A percentile compares a stretch with the other conserved stretches of the same genome.
These are phyloP conservation scores for Oryza rufipogon DNA, from an alignment of 176 grass and related monocot genomes.

Conservation along the genomic window DNA sequence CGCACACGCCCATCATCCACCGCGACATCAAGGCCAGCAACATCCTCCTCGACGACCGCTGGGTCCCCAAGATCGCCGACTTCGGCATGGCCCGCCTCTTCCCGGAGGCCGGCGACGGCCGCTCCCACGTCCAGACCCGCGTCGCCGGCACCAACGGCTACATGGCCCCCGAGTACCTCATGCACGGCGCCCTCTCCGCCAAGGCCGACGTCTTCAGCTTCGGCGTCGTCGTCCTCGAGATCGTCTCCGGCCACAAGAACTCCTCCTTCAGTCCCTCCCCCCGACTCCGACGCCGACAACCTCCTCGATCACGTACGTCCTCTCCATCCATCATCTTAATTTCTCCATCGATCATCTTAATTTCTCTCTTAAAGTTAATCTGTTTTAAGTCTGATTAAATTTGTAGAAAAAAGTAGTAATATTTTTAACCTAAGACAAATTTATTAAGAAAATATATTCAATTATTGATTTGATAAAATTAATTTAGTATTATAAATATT, in stretches of 20 bases:
- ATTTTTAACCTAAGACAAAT: no score
- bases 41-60: constrained; percentile 82
- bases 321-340: neutral
- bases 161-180: constrained; percentile 97
- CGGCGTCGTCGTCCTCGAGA: constrained; percentile 80
- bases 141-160: constrained; percentile 93
- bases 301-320: constrained; percentile 81
- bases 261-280: constrained; percentile 56
- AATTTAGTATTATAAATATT: no score
- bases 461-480: no score
- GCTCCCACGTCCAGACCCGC: constrained; percentile 76
- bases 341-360: neutral
- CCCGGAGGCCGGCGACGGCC: constrained; percentile 70
- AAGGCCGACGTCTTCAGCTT: constrained; percentile 98
- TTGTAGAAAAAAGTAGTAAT: no score
- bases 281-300: constrained; percentile 50
- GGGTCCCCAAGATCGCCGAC: constrained; percentile 93
- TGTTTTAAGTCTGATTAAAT: no score
- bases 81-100: constrained; percentile 91
- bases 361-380: no score
- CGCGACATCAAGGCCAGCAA: constrained; percentile 98
- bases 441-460: no score
- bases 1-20: constrained; percentile 96
- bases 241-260: constrained; percentile 79
- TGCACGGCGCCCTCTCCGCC: constrained; percentile 83